Evolutionary conservation across 139 green algal species (phyloP).

Genomic region (Closterium sp.): DNA sequence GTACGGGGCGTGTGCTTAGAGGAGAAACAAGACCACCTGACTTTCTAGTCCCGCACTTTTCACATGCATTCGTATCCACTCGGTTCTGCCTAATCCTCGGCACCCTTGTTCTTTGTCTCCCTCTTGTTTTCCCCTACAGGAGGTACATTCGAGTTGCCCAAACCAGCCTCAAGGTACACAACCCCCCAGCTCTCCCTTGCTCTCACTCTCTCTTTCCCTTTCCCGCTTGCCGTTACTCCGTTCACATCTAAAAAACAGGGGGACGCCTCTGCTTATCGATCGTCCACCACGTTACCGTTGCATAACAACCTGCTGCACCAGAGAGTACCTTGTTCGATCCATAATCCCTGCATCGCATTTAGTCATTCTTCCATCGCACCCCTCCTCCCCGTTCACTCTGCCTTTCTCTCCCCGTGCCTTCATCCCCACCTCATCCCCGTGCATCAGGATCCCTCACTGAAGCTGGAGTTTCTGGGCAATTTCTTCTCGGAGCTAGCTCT

Average conservation of each 20-base stretch:
- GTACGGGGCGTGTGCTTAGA: neutral
- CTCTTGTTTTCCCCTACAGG: neutral
- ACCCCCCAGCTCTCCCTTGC: too few relatives aligned
- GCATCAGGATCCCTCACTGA: neutral
- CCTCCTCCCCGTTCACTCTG: neutral
- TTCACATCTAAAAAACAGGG: too few relatives aligned
- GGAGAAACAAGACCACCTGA: neutral
- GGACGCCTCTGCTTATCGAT: neutral
- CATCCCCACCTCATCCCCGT: too few relatives aligned
- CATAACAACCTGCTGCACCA: neutral
- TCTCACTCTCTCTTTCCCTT: neutral
- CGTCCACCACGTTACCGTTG: too few relatives aligned
- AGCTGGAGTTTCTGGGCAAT: slow-evolving; percentile 69
- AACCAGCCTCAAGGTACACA: slow-evolving; percentile 4
- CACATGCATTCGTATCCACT: neutral
- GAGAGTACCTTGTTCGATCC: too few relatives aligned
- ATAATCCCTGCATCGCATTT: too few relatives aligned
- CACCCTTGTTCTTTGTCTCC: neutral
- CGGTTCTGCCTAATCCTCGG: neutral
- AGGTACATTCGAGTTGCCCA: slow-evolving; percentile 15
- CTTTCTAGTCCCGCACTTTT: neutral
- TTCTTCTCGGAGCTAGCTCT: slow-evolving; percentile 91
- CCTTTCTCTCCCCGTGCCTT: neutral
- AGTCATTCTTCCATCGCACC: neutral
- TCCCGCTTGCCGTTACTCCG: neutral